These are phyloP conservation scores for Aspergillus funiculosus DNA, from an alignment of 495 filamentous ascomycete species.

Conservation along the genomic window DNA sequence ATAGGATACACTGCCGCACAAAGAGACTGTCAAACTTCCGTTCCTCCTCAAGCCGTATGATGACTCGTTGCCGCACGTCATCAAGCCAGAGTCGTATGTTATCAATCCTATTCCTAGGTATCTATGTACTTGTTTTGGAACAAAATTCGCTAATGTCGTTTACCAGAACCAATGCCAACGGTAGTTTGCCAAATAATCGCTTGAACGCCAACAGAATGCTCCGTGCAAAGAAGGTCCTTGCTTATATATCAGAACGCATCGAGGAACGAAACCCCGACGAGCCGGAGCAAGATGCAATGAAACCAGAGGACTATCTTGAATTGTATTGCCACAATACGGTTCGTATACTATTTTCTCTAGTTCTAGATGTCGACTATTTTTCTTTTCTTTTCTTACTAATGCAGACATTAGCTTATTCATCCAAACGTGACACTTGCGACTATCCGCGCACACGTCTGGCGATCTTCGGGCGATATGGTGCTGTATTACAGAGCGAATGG, in stretches of 20 bases:
- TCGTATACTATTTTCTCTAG: conserved; percentile 19
- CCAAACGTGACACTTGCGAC: conserved; percentile 87
- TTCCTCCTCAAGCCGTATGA: conserved; percentile 85
- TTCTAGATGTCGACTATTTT: not conserved
- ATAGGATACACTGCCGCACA: conserved; percentile 70
- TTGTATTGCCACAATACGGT: conserved; percentile 91
- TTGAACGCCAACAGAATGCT: conserved; percentile 97
- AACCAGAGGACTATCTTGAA: conserved; percentile 88
- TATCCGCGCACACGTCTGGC: conserved; percentile 85
- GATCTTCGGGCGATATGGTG: conserved; percentile 81
- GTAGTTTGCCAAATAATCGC: conserved; percentile 60
- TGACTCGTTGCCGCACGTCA: conserved; percentile 65
- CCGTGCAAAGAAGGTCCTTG: conserved; percentile 87
- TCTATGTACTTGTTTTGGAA: not conserved
- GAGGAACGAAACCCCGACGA: conserved; percentile 54
- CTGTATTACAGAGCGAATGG: conserved; percentile 89
- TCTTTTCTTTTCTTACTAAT: too few relatives aligned
- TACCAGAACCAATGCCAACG: conserved; percentile 23
- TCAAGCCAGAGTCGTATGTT: conserved; percentile 52
- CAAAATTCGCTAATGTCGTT: conserved; percentile 10
- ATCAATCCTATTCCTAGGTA: not conserved
- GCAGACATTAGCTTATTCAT: conserved; percentile 47
- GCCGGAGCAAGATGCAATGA: conserved; percentile 54
- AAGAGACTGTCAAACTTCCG: conserved; percentile 90
- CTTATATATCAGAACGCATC: conserved; percentile 86